Conservation (phyloP, 768 basidiomycete genomes). For the Floccularia luteovirens region DNA sequence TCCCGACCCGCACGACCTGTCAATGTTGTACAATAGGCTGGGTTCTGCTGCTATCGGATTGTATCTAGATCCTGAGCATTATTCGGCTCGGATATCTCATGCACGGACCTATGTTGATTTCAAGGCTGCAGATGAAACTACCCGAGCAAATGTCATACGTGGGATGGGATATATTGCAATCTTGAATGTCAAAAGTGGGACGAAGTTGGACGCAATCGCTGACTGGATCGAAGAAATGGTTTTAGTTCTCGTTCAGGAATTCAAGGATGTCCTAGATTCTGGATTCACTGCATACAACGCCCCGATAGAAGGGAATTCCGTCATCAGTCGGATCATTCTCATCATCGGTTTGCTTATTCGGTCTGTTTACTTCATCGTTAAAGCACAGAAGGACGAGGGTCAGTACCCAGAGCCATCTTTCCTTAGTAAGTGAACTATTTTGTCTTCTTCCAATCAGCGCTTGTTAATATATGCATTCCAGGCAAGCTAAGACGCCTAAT, state of each 20-base stretch:
- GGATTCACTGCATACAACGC: not conserved
- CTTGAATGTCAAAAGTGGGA: constrained; percentile 45
- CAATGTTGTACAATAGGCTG: constrained; percentile 79
- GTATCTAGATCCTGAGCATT: constrained; percentile 47
- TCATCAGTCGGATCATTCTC: not conserved
- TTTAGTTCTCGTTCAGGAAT: constrained; percentile 46
- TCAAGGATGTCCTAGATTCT: constrained; percentile 15
- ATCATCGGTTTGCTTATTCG: constrained; percentile 49
- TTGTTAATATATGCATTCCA: constrained; percentile 14
- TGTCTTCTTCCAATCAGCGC: not conserved
- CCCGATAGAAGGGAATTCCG: not conserved
- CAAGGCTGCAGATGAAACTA: constrained; percentile 50
- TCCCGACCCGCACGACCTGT: constrained; percentile 47
- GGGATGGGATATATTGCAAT: constrained; percentile 66
- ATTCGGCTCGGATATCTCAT: constrained; percentile 49
- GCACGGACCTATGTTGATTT: constrained; percentile 66
- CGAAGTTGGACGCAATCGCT: constrained; percentile 44
- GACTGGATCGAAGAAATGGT: constrained; percentile 64
- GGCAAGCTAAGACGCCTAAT: constrained; percentile 54
- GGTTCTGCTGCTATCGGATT: constrained; percentile 64
- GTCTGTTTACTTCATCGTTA: constrained; percentile 44
- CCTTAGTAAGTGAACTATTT: constrained; percentile 10
- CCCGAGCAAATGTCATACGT: constrained; percentile 66
- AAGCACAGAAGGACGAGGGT: constrained; percentile 20
- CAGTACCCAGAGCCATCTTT: constrained; percentile 60